phyloP scores from a whole-genome alignment of 179 eudicot species.

The Spergularia azorica region DNA sequence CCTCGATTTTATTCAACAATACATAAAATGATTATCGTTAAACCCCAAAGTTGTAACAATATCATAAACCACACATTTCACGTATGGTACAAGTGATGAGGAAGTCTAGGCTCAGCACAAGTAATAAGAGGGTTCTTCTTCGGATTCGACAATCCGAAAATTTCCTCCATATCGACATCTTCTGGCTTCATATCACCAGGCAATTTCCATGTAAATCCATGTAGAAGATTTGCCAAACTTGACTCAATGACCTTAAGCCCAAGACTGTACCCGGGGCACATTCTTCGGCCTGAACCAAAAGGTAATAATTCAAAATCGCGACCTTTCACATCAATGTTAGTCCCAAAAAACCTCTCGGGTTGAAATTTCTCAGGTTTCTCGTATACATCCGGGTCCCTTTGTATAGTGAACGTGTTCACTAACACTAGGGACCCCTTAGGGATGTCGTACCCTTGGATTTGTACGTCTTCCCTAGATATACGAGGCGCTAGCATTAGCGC shows the following conservation, averaged over 20 bases:
- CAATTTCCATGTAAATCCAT: conserved; percentile 75
- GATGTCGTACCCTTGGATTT: conserved; percentile 67
- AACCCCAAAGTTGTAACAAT: background rate
- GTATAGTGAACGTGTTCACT: conserved; percentile 74
- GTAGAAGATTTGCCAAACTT: conserved; percentile 76
- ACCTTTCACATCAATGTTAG: conserved; percentile 61
- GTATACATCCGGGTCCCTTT: conserved; percentile 67
- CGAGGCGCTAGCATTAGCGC: conserved; percentile 82
- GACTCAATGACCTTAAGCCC: conserved; percentile 75
- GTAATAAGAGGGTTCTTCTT: conserved; percentile 54
- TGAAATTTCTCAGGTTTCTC: conserved; percentile 56
- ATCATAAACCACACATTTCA: conserved; percentile 12
- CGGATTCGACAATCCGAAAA: conserved; percentile 75
- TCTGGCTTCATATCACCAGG: conserved; percentile 48
- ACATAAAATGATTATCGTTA: background rate
- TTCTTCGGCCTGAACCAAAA: conserved; percentile 81
- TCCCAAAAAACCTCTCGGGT: conserved; percentile 69
- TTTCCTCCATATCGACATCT: conserved; percentile 79
- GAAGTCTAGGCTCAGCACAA: conserved; percentile 54
- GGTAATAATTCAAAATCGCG: conserved; percentile 72
- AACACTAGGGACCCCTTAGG: conserved; percentile 53
- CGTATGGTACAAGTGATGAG: conserved; percentile 40
- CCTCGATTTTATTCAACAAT: too few species aligned
- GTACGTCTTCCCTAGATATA: conserved; percentile 50
- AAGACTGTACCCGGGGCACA: conserved; percentile 86